These are phyloP conservation scores for Chlorella ohadii DNA, from an alignment of 139 green algal genomes.

Conservation along the genomic window DNA sequence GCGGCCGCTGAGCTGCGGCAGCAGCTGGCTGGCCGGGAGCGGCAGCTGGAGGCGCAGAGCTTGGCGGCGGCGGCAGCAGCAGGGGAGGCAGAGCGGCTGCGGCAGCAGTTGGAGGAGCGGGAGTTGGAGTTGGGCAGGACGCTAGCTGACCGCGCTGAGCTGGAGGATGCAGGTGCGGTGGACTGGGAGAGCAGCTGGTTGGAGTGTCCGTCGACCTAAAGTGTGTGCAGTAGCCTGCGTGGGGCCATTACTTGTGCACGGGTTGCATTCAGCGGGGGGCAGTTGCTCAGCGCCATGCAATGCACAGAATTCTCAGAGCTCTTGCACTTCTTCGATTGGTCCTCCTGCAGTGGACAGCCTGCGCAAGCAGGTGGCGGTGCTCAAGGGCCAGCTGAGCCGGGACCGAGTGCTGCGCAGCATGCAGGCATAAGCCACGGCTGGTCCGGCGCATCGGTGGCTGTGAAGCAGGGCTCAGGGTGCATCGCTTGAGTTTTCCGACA, in stretches of 20 bases:
- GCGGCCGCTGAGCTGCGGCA: conserved; percentile 3
- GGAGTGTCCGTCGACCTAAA: too few species aligned
- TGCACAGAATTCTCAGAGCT: too few species aligned
- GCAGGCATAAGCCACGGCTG: background rate
- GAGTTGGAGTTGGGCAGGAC: background rate
- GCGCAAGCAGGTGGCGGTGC: conserved; percentile 24
- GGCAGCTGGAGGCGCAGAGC: conserved; percentile 34
- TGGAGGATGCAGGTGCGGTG: conserved; percentile 4
- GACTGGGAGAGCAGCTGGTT: background rate
- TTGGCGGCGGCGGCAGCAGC: conserved; percentile 9
- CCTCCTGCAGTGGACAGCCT: conserved; percentile 33
- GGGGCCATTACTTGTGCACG: too few species aligned
- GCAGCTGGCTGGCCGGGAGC: conserved; percentile 12
- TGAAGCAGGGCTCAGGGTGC: too few species aligned
- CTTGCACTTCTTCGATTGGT: too few species aligned
- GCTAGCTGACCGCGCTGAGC: background rate
- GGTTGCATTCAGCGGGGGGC: too few species aligned
- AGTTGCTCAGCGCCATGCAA: too few species aligned
- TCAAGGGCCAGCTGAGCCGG: background rate
- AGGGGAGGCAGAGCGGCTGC: background rate
- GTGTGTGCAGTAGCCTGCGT: too few species aligned
- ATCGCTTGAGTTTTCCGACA: too few species aligned
- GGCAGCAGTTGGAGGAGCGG: background rate
- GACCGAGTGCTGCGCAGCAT: conserved; percentile 21
- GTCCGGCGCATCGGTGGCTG: too few species aligned